Conservation (phyloP, 2,329 filamentous ascomycete genomes). For the Paraphaeosphaeria minitans region DNA sequence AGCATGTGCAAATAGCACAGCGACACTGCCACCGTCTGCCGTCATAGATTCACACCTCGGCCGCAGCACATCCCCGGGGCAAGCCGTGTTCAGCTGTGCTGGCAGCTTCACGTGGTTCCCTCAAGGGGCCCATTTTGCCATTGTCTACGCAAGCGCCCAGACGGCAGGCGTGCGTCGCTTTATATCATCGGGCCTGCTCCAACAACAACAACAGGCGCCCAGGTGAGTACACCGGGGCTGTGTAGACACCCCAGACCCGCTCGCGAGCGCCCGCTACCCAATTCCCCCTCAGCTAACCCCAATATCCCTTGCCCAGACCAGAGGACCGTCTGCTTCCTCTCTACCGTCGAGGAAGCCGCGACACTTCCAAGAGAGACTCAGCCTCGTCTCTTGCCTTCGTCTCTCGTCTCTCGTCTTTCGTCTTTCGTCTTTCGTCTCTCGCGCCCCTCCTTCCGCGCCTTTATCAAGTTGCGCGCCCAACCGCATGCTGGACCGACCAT, state of each 20-base stretch:
- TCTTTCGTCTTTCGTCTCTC: conserved; percentile 17
- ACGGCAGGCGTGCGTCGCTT: conserved; percentile 4
- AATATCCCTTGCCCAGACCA: not conserved
- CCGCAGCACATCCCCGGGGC: conserved; percentile 4
- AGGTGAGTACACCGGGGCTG: conserved; percentile 7
- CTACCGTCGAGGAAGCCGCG: conserved; percentile 2
- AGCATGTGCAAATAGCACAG: not conserved
- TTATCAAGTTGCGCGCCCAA: conserved; percentile 22
- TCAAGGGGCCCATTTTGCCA: conserved; percentile 1
- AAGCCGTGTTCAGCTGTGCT: conserved; percentile 8
- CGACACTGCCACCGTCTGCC: conserved; percentile 9
- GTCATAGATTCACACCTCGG: conserved; percentile 1
- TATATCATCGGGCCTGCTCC: conserved; percentile 2
- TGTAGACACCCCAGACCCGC: not conserved
- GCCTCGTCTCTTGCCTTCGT: conserved; percentile 22
- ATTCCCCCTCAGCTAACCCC: conserved; percentile 3
- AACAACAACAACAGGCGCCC: conserved; percentile 5
- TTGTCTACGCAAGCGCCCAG: conserved; percentile 9
- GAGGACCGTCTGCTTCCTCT: not conserved
- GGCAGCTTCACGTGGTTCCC: not conserved
- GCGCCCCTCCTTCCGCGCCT: conserved; percentile 6
- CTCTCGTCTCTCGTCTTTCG: too few relatives aligned
- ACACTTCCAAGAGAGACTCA: conserved; percentile 13
- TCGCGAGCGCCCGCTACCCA: not conserved
- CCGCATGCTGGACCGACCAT: conserved; percentile 32